These are phyloP conservation scores for Polyporus arcularius DNA, from an alignment of 768 basidiomycete species.

Conservation along the genomic window DNA sequence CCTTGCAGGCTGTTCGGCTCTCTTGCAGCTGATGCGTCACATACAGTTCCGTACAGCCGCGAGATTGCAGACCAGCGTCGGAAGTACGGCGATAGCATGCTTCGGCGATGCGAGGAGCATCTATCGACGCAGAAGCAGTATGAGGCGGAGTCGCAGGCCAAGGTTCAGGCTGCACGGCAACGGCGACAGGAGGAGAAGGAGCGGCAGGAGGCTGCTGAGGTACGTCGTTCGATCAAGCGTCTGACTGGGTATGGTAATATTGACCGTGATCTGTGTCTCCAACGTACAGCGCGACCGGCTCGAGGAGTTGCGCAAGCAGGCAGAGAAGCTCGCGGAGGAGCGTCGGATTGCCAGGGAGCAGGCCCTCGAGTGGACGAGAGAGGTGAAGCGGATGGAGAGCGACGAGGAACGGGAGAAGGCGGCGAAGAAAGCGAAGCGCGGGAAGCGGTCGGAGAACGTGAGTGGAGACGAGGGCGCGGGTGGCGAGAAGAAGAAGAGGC, in stretches of 20 bases:
- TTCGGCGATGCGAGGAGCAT: conserved; percentile 82
- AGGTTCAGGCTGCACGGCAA: conserved; percentile 74
- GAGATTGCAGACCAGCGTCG: conserved; percentile 89
- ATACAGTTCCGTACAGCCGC: conserved; percentile 75
- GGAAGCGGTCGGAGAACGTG: conserved; percentile 54
- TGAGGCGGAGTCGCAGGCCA: conserved; percentile 71
- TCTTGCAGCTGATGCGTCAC: conserved; percentile 71
- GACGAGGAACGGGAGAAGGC: conserved; percentile 74
- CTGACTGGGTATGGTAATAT: neutral
- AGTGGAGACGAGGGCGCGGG: conserved; percentile 34
- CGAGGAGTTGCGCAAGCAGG: conserved; percentile 67
- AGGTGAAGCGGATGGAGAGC: conserved; percentile 59
- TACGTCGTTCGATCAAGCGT: conserved; percentile 33
- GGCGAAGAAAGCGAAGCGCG: conserved; percentile 53
- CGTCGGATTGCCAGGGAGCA: conserved; percentile 76
- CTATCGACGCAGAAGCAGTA: conserved; percentile 67
- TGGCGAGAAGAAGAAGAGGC: conserved; percentile 69
- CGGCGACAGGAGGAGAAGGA: conserved; percentile 80
- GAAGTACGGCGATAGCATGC: conserved; percentile 86
- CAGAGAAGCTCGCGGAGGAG: conserved; percentile 79
- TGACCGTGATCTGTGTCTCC: conserved; percentile 11
- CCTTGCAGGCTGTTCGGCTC: conserved; percentile 74
- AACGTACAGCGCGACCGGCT: conserved; percentile 52
- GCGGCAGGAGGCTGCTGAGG: conserved; percentile 65
- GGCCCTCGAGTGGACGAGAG: conserved; percentile 74